Evolutionary conservation across 768 basidiomycete species (phyloP), one percentile per base, ranked within the genome.

Genomic region (Rhodotorula diobovata): DNA sequence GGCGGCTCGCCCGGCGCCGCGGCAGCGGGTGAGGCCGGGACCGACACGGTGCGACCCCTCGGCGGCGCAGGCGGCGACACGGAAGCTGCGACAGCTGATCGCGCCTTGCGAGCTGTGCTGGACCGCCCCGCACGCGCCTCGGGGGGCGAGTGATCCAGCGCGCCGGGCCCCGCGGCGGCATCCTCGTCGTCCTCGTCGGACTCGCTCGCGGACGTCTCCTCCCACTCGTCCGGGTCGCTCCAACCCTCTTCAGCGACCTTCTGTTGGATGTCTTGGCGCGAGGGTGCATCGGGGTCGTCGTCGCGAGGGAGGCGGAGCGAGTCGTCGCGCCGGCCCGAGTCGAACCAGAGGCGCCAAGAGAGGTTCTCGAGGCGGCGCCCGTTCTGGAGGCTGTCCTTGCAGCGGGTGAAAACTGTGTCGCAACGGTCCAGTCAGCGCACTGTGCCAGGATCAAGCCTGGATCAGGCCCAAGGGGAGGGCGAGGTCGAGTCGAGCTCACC

Each of bases 341-440:
- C 70, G 63, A 89, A 86, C 88, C 90, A 90, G 15, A 93, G 82
- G 63, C 91, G 83, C 91, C 91, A 94, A 7, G 89, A 87, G 64
- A 93, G 88, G 77, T 94, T 92, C 81, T 93, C 91, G 39, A 93
- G 84, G 39, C 91, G 82, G 12, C 83, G 84, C n/a, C 92, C 92
- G 76, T 93, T 88, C 76, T 88, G 85, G 7, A 93, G 82, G 3
- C 87, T 87, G 74, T 86, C 85, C 80, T 90, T 90, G 82, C 89
- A 91, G 79, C 90, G 90, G 62, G 89, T 86, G 77, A 93, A 91
- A 14, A 93, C 91, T 91, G 75, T 45, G 58, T 23, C n/a, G 2
- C 16, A 32, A 2, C 23, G 48, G 9, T 15, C 53, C 30, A 2
- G 39, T 7, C 54, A 25, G n/a, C n/a, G 39, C 35, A 61, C 34